Evolutionary conservation across 495 filamentous ascomycete genomes (phyloP), one percentile per base, ranked within the genome.

Genomic region (Polyplosphaeria fusca): DNA sequence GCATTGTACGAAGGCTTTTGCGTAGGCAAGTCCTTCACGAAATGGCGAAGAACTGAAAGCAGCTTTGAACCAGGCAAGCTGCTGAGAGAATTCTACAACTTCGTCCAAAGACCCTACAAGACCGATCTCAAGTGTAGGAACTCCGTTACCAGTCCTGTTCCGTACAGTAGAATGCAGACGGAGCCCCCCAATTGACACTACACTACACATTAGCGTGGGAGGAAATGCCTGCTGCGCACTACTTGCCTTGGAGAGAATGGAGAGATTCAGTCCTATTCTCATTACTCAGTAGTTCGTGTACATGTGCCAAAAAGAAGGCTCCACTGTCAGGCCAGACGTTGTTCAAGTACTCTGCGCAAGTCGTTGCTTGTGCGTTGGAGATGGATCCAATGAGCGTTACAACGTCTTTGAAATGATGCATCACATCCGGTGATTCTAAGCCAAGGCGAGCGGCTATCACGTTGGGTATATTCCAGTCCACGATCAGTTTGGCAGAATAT

Each of bases 351-450:
- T 66, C 54, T 4, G 46, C 37, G 38, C 65, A 68, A 0, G 63
- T 66, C n/a, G 63, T 60, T 13, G 65, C 65, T 49, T 68, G 58
- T n/a, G 53, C 54, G 30, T 56, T 49, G 0, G 57, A 27, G 24
- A 25, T 59, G 3, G 59, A 49, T 1, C 65, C 63, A 23, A 58
- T 63, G 1, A 68, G 22, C 0, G 44, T 45, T 0, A 68, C 28
- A 7, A 66, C 43, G 2, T 24, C 48, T 13, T 63, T 54, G 7
- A 68, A 27, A 52, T 22, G 22, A 18, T 40, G 47, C 13, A 45
- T 9, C 11, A 19, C 30, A 19, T 26, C 12, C 22, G 47, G 27
- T 26, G 30, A 52, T 28, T 59, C 47, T 13, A 41, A 59, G 1
- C 24, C 5, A n/a, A 59, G 11, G 32, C 52, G 52, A 18, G 26